These are phyloP conservation scores for Dillenia suffruticosa DNA, from an alignment of 164 flowering plant genomes.

Conservation along the genomic window DNA sequence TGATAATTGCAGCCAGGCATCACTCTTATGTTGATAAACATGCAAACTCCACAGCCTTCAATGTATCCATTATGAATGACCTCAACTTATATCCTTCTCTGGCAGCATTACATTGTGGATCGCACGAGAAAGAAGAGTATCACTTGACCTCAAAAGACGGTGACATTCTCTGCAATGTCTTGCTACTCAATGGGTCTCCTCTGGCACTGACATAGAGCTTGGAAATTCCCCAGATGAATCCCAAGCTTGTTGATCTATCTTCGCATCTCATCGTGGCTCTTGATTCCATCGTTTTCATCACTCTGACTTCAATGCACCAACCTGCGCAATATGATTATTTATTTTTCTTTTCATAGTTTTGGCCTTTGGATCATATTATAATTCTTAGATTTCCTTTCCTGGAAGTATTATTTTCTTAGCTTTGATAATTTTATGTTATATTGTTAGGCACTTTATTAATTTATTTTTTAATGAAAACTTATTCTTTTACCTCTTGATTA, in stretches of 20 bases:
- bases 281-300: slow-evolving; percentile 34
- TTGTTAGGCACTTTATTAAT: too few species aligned
- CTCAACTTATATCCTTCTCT: slow-evolving; percentile 11
- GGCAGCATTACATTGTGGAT: background rate
- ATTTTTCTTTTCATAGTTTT: too few species aligned
- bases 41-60: slow-evolving; percentile 27
- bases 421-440: too few species aligned
- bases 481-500: too few species aligned
- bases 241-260: slow-evolving; percentile 28
- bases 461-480: too few species aligned
- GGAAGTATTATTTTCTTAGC: too few species aligned
- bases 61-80: slow-evolving; percentile 15
- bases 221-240: slow-evolving; percentile 44
- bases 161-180: slow-evolving; percentile 29
- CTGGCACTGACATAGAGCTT: slow-evolving; percentile 29
- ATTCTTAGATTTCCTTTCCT: too few species aligned
- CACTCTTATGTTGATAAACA: slow-evolving; percentile 29
- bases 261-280: slow-evolving; percentile 27
- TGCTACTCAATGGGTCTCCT: slow-evolving; percentile 41
- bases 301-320: slow-evolving; percentile 41
- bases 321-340: slow-evolving; percentile 16
- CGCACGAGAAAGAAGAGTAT: slow-evolving; percentile 36
- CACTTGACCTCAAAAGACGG: slow-evolving; percentile 46
- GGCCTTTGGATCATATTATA: too few species aligned
- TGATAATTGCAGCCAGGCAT: slow-evolving; percentile 25